A percentile compares a stretch with the other conserved stretches of the same genome.
Evolutionary conservation across 1,284 basidiomycete genomes (phyloP).

Genomic region (Neolentinus lepideus): DNA sequence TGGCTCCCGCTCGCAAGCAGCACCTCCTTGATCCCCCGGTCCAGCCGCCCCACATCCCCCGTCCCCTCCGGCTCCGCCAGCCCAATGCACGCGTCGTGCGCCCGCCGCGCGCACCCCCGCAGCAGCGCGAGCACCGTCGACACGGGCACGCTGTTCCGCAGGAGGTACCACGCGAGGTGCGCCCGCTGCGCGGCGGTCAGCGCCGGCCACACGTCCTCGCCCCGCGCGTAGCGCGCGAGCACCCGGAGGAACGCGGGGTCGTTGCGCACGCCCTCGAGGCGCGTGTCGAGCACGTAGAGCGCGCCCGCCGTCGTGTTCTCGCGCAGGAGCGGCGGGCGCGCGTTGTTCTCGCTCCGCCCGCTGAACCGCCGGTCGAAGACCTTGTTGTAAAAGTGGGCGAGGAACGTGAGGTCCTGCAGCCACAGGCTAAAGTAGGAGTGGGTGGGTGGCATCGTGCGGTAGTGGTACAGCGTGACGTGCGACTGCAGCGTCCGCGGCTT

Average conservation of each 20-base stretch:
- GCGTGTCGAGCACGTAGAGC: slow-evolving; percentile 50
- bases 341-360: slow-evolving; percentile 54
- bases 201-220: slow-evolving; percentile 16
- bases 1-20: slow-evolving; percentile 59
- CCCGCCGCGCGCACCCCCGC: slow-evolving; percentile 49
- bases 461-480: slow-evolving; percentile 66
- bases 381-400: slow-evolving; percentile 65
- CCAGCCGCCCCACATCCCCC: slow-evolving; percentile 34
- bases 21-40: slow-evolving; percentile 61
- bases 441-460: slow-evolving; percentile 49
- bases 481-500: slow-evolving; percentile 73
- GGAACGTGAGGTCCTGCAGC: slow-evolving; percentile 64
- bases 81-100: slow-evolving; percentile 45
- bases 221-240: slow-evolving; percentile 43
- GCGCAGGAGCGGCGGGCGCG: slow-evolving; percentile 57
- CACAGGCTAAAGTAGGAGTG: slow-evolving; percentile 57
- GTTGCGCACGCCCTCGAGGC: slow-evolving; percentile 38
- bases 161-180: slow-evolving; percentile 51
- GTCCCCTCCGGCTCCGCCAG: slow-evolving; percentile 45
- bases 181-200: slow-evolving; percentile 20
- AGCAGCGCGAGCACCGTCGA: slow-evolving; percentile 55
- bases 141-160: slow-evolving; percentile 59
- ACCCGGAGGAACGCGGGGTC: slow-evolving; percentile 36
- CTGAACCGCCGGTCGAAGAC: slow-evolving; percentile 67
- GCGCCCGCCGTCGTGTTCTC: slow-evolving; percentile 61